Evolutionary conservation across 2,329 filamentous ascomycete genomes (phyloP).

Genomic region (Aspergillus quadrilineatus): DNA sequence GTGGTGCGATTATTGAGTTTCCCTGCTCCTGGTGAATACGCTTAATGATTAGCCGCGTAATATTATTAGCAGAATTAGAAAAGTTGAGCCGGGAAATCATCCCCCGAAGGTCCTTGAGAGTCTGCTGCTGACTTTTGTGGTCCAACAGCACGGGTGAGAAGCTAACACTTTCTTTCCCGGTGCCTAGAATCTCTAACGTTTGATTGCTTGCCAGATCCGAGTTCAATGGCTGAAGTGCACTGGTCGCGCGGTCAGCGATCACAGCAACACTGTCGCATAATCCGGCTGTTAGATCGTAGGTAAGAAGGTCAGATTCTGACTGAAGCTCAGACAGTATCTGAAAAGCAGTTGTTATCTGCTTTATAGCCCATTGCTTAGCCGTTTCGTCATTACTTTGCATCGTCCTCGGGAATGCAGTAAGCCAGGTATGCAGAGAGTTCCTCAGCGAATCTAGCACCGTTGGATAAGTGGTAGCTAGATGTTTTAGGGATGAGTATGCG

Average conservation of each 20-base stretch:
- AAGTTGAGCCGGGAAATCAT: constrained; percentile 57
- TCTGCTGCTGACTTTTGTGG: constrained; percentile 65
- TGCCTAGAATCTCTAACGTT: constrained; percentile 29
- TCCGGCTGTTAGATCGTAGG: constrained; percentile 46
- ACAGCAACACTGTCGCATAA: constrained; percentile 71
- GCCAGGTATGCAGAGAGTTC: constrained; percentile 74
- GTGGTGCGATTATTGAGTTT: constrained; percentile 64
- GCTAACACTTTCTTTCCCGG: constrained; percentile 23
- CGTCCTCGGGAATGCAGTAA: constrained; percentile 72
- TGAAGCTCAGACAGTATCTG: constrained; percentile 63
- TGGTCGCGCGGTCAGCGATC: constrained; percentile 42
- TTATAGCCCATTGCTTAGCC: constrained; percentile 69
- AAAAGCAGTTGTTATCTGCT: constrained; percentile 73
- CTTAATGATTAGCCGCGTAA: constrained; percentile 66
- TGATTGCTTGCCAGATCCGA: constrained; percentile 21
- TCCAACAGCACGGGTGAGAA: constrained; percentile 65
- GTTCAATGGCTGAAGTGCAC: constrained; percentile 30
- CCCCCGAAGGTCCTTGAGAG: constrained; percentile 61
- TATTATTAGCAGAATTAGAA: constrained; percentile 45
- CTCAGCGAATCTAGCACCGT: constrained; percentile 65
- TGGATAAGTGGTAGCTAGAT: constrained; percentile 63
- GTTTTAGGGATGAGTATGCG: constrained; percentile 50
- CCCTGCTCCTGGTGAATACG: constrained; percentile 60
- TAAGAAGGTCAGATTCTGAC: constrained; percentile 42
- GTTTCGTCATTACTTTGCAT: constrained; percentile 83